Base-by-base conservation (phyloP, 139 green algal genomes). In the Chlamydomonas urium region DNA sequence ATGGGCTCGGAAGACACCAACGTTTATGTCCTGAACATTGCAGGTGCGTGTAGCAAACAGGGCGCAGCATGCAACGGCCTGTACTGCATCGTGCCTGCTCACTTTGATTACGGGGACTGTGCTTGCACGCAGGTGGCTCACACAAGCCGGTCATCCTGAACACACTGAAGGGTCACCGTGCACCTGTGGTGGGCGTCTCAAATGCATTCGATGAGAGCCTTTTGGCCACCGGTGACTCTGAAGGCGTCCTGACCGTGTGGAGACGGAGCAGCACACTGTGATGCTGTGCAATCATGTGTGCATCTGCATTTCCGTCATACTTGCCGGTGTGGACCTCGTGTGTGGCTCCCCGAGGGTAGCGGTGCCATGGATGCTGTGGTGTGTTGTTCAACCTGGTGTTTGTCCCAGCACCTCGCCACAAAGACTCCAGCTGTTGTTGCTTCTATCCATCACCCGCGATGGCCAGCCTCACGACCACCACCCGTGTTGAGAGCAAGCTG, bases 21-120 rank as follows among this genome's bases (percentile, higher is more conserved):
- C n/a, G 77, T 82, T 24, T 79, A 79, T 47, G 79, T 82, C 34
- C 60, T 74, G 10, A 67, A 82, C 66, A 33, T 79, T 23, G 56
- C 57, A 8, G 24, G 21, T 29, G 23, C 53, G 21, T 63, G 21
- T 4, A 3, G 66, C 58, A 0, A 53, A 37, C 19, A 79, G 32
- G 38, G 65, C 24, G 24, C 29, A 10, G 8, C 38, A n/a, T 29
- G 33, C 19, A 0, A 24, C 71, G 3, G 32, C n/a, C n/a, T n/a
- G n/a, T n/a, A n/a, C n/a, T n/a, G n/a, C n/a, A n/a, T n/a, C n/a
- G n/a, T n/a, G n/a, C n/a, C n/a, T n/a, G n/a, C n/a, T n/a, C n/a
- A n/a, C n/a, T n/a, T n/a, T n/a, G n/a, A n/a, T n/a, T n/a, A n/a
- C n/a, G n/a, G n/a, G n/a, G n/a, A n/a, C n/a, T n/a, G n/a, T n/a